phyloP scores from a whole-genome alignment of 78 protist genomes.

The Chrysochromulina parva region DNA sequence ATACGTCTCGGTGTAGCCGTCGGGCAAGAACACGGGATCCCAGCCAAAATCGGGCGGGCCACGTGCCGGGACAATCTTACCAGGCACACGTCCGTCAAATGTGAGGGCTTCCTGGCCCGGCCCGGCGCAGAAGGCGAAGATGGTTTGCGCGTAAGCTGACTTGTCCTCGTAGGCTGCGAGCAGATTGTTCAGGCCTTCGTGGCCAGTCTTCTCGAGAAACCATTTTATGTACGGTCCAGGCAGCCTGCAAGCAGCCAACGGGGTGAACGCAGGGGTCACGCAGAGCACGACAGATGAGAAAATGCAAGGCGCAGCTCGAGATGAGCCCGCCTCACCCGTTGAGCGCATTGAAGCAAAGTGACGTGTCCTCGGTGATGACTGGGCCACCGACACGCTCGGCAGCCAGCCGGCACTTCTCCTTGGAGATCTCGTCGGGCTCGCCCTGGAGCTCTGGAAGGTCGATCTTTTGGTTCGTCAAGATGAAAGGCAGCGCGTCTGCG shows the following conservation, averaged over 20 bases:
- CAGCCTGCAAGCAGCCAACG: constrained; percentile 21
- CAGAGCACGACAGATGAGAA: too few relatives aligned
- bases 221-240: constrained; percentile 94
- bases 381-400: constrained; percentile 79
- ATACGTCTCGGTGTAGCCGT: constrained; percentile 39
- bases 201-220: constrained; percentile 91
- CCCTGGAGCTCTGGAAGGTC: constrained; percentile 96
- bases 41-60: constrained; percentile 83
- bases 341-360: constrained; percentile 94
- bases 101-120: constrained; percentile 74
- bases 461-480: constrained; percentile 46
- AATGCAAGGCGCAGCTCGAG: too few relatives aligned
- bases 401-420: constrained; percentile 78
- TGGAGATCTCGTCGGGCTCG: constrained; percentile 84
- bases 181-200: constrained; percentile 60
- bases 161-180: constrained; percentile 85
- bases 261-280: too few relatives aligned
- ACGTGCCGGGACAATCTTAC: constrained; percentile 80
- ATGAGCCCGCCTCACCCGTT: constrained; percentile 53
- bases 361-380: constrained; percentile 92
- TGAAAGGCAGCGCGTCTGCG: neutral
- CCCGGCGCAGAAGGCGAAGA: constrained; percentile 77
- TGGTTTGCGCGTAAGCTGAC: constrained; percentile 90
- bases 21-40: constrained; percentile 89
- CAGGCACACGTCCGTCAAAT: constrained; percentile 78